A percentile compares a stretch with the other conserved stretches of the same genome.
These are phyloP conservation scores for Canavalia ensiformis DNA, from an alignment of 306 rosid genomes.

Conservation along the genomic window DNA sequence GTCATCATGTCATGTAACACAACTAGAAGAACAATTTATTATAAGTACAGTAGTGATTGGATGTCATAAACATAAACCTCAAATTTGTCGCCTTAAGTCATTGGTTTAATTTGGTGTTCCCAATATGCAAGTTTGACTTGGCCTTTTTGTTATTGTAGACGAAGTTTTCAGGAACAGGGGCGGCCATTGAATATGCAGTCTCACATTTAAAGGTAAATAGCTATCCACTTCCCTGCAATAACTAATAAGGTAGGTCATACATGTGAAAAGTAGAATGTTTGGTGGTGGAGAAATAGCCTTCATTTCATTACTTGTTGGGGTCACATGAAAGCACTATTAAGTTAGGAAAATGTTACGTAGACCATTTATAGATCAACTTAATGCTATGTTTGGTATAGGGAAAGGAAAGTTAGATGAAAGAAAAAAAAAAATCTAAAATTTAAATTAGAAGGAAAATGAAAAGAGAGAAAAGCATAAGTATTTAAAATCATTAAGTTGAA, in stretches of 20 bases:
- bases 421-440: too few species aligned
- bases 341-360: background rate
- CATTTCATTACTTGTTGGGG: slow-evolving; percentile 36
- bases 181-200: slow-evolving; percentile 90
- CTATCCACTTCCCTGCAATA: background rate
- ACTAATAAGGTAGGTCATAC: slow-evolving; percentile 21
- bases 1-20: too few species aligned
- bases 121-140: slow-evolving; percentile 26
- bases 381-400: too few species aligned
- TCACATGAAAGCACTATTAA: background rate
- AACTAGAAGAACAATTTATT: background rate
- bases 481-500: too few species aligned
- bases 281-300: slow-evolving; percentile 22
- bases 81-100: background rate
- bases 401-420: too few species aligned
- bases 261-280: slow-evolving; percentile 31
- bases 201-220: slow-evolving; percentile 68
- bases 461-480: too few species aligned
- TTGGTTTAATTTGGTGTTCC: slow-evolving; percentile 9
- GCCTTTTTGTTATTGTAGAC: slow-evolving; percentile 52
- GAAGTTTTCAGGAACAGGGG: slow-evolving; percentile 78
- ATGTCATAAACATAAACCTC: background rate
- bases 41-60: background rate
- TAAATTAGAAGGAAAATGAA: too few species aligned
- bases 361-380: too few species aligned